A percentile compares a stretch with the other conserved stretches of the same genome.
phyloP scores from a whole-genome alignment of 345 rosid species.

The Orychophragmus violaceus region DNA sequence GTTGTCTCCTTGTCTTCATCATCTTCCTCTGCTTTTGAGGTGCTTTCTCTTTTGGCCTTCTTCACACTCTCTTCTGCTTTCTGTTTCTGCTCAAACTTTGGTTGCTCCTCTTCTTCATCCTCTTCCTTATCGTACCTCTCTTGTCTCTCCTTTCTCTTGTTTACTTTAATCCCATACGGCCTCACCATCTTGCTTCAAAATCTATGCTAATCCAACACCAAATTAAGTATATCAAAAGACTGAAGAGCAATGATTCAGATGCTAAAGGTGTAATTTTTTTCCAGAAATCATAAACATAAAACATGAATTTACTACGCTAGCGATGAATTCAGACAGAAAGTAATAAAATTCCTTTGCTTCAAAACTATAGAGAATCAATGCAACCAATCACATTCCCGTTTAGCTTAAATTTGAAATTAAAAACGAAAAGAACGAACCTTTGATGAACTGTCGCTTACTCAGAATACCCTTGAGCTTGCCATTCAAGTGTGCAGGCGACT shows the following conservation, averaged over 20 bases:
- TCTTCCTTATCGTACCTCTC: constrained; percentile 51
- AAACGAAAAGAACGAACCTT: background rate
- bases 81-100: constrained; percentile 28
- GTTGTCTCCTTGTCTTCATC: constrained; percentile 26
- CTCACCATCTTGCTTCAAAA: constrained; percentile 47
- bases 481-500: constrained; percentile 7
- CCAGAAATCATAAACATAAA: background rate
- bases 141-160: constrained; percentile 53
- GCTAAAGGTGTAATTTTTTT: background rate
- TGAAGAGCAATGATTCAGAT: background rate
- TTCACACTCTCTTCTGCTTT: constrained; percentile 21
- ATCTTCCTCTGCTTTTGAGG: constrained; percentile 12
- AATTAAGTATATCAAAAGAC: background rate
- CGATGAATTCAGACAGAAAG: background rate
- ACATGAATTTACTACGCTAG: background rate
- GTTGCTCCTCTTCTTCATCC: constrained; percentile 36
- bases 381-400: background rate
- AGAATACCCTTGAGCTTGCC: background rate
- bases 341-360: background rate
- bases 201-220: background rate
- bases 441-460: background rate
- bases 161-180: constrained; percentile 52
- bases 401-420: background rate
- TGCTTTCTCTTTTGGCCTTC: constrained; percentile 20
- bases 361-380: background rate